A percentile compares a stretch with the other conserved stretches of the same genome.
phyloP scores from a whole-genome alignment of 164 flowering plant genomes.

The Macadamia integrifolia region DNA sequence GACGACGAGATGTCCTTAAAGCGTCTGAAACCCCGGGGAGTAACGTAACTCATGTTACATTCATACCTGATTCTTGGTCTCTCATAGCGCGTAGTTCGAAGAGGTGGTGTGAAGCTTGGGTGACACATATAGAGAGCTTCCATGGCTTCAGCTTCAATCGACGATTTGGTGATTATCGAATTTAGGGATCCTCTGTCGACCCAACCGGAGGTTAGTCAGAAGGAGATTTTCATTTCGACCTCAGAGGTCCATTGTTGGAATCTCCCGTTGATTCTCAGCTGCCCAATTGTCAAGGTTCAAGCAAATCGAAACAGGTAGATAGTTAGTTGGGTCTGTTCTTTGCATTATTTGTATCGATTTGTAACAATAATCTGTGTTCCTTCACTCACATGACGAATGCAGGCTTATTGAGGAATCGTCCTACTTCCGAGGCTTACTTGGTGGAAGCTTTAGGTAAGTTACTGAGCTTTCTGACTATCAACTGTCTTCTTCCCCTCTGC shows the following conservation, averaged over 20 bases:
- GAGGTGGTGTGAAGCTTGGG: too few relatives aligned
- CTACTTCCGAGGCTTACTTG: conserved; percentile 28
- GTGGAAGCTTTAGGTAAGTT: conserved; percentile 27
- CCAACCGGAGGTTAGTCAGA: not conserved
- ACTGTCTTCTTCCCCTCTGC: not conserved
- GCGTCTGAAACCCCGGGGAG: too few relatives aligned
- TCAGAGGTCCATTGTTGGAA: conserved; percentile 44
- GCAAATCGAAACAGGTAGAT: conserved; percentile 37
- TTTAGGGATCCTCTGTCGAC: conserved; percentile 4
- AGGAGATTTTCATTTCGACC: conserved; percentile 17
- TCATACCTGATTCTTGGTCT: too few relatives aligned
- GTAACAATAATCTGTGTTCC: not conserved
- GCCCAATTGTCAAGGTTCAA: conserved; percentile 29
- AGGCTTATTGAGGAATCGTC: conserved; percentile 29
- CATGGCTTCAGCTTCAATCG: conserved; percentile 13
- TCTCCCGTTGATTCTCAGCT: conserved; percentile 29
- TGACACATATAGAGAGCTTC: not conserved
- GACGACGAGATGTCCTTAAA: too few relatives aligned
- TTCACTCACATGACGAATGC: not conserved
- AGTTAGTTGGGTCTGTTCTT: not conserved
- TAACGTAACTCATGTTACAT: too few relatives aligned
- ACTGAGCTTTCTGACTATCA: not conserved
- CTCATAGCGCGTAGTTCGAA: too few relatives aligned
- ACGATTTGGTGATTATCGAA: conserved; percentile 10
- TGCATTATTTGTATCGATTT: not conserved